phyloP scores from a whole-genome alignment of 768 basidiomycete genomes.

The Clathrus columnatus region DNA sequence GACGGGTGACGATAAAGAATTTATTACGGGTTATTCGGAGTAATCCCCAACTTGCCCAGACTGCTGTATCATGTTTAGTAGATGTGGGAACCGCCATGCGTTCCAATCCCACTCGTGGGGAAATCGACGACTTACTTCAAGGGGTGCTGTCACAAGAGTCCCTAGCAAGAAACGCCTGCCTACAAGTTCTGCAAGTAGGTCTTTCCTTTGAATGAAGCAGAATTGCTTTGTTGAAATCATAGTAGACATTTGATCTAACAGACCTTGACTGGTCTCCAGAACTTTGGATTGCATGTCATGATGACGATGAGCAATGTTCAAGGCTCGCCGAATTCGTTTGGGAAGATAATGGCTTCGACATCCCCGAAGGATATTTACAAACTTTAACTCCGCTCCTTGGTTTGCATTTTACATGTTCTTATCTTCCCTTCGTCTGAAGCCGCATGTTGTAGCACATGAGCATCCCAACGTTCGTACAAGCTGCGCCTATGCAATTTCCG shows the following conservation, averaged over 20 bases:
- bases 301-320: slow-evolving; percentile 83
- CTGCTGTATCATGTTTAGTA: slow-evolving; percentile 71
- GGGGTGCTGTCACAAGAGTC: slow-evolving; percentile 82
- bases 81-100: slow-evolving; percentile 77
- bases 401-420: slow-evolving; percentile 25
- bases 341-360: slow-evolving; percentile 94
- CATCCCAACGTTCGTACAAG: slow-evolving; percentile 73
- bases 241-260: slow-evolving; percentile 85
- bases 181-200: slow-evolving; percentile 85
- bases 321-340: slow-evolving; percentile 73
- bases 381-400: slow-evolving; percentile 62
- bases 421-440: background rate
- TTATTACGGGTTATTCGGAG: slow-evolving; percentile 65
- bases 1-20: slow-evolving; percentile 54
- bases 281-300: slow-evolving; percentile 83
- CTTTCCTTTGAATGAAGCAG: background rate
- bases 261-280: slow-evolving; percentile 90
- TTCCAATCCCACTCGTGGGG: slow-evolving; percentile 49
- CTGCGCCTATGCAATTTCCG: slow-evolving; percentile 63
- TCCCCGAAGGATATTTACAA: slow-evolving; percentile 56
- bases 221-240: background rate
- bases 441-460: slow-evolving; percentile 50
- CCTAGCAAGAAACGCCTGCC: slow-evolving; percentile 76
- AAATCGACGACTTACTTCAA: slow-evolving; percentile 55
- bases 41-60: slow-evolving; percentile 76